phyloP scores from a whole-genome alignment of 768 basidiomycete species.

The Lactifluus echinatus region DNA sequence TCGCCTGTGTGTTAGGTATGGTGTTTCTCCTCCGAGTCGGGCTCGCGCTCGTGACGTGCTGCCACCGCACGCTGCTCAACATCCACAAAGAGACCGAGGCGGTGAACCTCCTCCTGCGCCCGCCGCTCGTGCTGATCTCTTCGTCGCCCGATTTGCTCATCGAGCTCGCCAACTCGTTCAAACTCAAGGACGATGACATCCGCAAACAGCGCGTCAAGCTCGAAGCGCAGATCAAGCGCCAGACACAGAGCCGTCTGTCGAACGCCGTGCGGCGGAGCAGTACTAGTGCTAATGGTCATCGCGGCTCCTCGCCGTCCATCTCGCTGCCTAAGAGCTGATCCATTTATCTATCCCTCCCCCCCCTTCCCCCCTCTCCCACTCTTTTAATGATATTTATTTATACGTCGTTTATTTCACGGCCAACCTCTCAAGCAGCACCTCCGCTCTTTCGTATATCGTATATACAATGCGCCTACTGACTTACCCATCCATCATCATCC shows the following conservation, averaged over 20 bases:
- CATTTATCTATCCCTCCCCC: no score
- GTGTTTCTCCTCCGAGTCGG: constrained; percentile 69
- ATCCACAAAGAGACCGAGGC: constrained; percentile 38
- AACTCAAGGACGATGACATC: constrained; percentile 72
- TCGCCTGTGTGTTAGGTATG: constrained; percentile 44
- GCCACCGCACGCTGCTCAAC: constrained; percentile 52
- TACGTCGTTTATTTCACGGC: not conserved
- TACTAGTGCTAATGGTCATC: not conserved
- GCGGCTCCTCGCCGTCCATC: constrained; percentile 17
- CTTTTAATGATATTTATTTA: not conserved
- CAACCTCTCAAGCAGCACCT: no score
- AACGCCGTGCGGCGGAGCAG: not conserved
- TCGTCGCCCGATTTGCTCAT: constrained; percentile 54
- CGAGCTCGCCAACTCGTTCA: constrained; percentile 50
- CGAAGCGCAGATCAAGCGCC: constrained; percentile 62
- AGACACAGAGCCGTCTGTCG: constrained; percentile 33
- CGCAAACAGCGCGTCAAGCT: constrained; percentile 68
- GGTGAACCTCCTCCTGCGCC: constrained; percentile 41
- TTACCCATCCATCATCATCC: no score
- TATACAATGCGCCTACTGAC: not conserved
- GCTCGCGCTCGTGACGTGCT: constrained; percentile 52
- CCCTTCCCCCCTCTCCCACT: no score
- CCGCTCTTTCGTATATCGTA: no score
- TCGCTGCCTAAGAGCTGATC: constrained; percentile 23
- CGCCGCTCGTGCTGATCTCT: constrained; percentile 47